phyloP scores from a whole-genome alignment of 2,329 filamentous ascomycete genomes.

The Rhynchosporium secalis region DNA sequence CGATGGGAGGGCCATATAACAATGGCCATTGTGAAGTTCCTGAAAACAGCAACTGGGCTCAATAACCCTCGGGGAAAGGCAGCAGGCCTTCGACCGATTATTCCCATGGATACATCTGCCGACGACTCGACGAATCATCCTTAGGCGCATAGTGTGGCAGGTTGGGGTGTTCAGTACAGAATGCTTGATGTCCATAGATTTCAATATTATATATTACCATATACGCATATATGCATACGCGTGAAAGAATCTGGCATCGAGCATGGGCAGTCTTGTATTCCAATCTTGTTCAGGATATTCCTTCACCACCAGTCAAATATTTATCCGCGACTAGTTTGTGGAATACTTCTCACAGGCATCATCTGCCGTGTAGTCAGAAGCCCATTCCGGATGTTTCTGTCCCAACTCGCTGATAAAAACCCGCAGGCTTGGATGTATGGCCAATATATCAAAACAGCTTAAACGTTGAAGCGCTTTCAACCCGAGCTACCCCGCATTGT shows the following conservation, averaged over 20 bases:
- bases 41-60: constrained; percentile 38
- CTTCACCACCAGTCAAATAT: no score
- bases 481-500: constrained; percentile 1
- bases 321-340: no score
- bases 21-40: constrained; percentile 27
- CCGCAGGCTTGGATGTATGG: not conserved
- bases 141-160: constrained; percentile 24
- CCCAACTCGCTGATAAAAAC: no score
- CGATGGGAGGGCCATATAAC: constrained; percentile 26
- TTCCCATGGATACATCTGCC: constrained; percentile 32
- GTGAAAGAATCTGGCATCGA: no score
- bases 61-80: constrained; percentile 41
- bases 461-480: not conserved
- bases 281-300: no score
- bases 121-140: constrained; percentile 33
- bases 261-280: not conserved
- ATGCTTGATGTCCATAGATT: constrained; percentile 33
- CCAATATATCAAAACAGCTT: not conserved
- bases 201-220: constrained; percentile 29
- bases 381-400: no score
- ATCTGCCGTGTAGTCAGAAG: not conserved
- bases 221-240: constrained; percentile 22
- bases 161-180: constrained; percentile 17
- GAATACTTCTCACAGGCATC: not conserved
- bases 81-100: constrained; percentile 39